Base-by-base conservation (phyloP, 495 filamentous ascomycete genomes). In the Penicillium pulvis region DNA sequence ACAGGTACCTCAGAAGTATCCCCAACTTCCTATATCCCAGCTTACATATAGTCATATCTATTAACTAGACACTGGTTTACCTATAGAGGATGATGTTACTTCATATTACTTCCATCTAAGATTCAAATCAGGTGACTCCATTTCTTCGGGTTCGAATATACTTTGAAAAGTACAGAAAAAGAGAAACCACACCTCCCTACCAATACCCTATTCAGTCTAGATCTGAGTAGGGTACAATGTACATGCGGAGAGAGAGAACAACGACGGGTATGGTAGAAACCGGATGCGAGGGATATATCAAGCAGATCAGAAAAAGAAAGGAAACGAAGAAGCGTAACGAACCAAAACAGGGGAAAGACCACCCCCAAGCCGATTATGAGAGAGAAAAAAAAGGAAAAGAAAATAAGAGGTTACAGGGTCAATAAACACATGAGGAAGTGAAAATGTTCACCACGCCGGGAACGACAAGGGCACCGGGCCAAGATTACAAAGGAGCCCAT, bases 281-380 rank as follows among this genome's bases (percentile, higher is more conserved):
- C 61, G 66, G 55, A 68, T 66, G 60, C 61, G 56, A 57, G 61
- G 59, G 61, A 68, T 64, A 71, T 66, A 61, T 69, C 65, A 66
- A 60, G 57, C 44, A 62, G 26, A 67, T 53, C 53, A 50, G 39
- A 55, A 53, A 43, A 11, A 46, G 19, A 52, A 48, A 52, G 17
- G 47, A 57, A 31, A 49, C 46, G 41, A 24, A 20, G 28, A 39
- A 43, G 49, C 35, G 23, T 47, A 4, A 59, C 30, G 28, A 51
- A 59, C 51, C 54, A 58, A 53, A 42, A 53, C 26, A 41, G n/a
- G 36, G 23, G 17, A 41, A 26, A 50, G 42, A 56, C 36, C 63
- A 52, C 55, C 45, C 48, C 51, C 58, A 57, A 53, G 53, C 56
- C 35, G 58, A 58, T 62, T 57, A 58, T 58, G 31, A 46, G 39